These are phyloP conservation scores for Spinellus fusiger DNA, from an alignment of 192 early-diverging fungal species.

Conservation along the genomic window DNA sequence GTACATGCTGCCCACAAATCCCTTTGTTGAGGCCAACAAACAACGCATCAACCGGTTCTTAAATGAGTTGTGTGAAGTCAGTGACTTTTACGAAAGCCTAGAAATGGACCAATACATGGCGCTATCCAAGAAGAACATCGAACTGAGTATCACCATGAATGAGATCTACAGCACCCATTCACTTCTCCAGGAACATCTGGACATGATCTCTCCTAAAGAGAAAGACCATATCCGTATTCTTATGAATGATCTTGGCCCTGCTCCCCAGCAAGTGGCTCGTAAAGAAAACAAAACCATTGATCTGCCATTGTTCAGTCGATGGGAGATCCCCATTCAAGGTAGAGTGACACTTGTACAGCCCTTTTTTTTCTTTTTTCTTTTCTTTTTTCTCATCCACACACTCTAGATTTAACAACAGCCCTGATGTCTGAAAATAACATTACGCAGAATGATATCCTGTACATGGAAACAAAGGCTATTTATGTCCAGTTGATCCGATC, in stretches of 20 bases:
- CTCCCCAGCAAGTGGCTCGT: slow-evolving; percentile 71
- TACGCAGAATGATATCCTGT: slow-evolving; percentile 91
- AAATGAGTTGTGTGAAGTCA: slow-evolving; percentile 87
- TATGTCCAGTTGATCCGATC: slow-evolving; percentile 91
- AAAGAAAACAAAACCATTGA: slow-evolving; percentile 71
- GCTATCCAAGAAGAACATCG: slow-evolving; percentile 86
- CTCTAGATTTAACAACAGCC: slow-evolving; percentile 45
- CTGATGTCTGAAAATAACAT: slow-evolving; percentile 81
- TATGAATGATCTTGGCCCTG: slow-evolving; percentile 70
- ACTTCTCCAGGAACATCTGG: slow-evolving; percentile 75
- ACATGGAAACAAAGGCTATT: slow-evolving; percentile 92
- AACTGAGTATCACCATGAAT: slow-evolving; percentile 86
- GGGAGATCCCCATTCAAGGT: slow-evolving; percentile 79
- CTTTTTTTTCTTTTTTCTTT: neutral
- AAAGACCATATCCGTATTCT: slow-evolving; percentile 78
- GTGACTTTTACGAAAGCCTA: slow-evolving; percentile 92
- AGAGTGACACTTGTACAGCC: slow-evolving; percentile 14
- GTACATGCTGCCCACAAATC: slow-evolving; percentile 85
- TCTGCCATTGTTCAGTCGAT: slow-evolving; percentile 72
- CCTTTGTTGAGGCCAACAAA: slow-evolving; percentile 87
- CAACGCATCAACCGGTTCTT: slow-evolving; percentile 82
- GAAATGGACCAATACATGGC: slow-evolving; percentile 99
- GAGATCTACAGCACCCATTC: slow-evolving; percentile 93
- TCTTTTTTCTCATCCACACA: no score
- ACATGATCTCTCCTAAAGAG: slow-evolving; percentile 70